Percentiles rank a stretch among this genome's conserved stretches.
Conservation (phyloP, 2,329 filamentous ascomycete genomes). For the Botryotinia convoluta region DNA sequence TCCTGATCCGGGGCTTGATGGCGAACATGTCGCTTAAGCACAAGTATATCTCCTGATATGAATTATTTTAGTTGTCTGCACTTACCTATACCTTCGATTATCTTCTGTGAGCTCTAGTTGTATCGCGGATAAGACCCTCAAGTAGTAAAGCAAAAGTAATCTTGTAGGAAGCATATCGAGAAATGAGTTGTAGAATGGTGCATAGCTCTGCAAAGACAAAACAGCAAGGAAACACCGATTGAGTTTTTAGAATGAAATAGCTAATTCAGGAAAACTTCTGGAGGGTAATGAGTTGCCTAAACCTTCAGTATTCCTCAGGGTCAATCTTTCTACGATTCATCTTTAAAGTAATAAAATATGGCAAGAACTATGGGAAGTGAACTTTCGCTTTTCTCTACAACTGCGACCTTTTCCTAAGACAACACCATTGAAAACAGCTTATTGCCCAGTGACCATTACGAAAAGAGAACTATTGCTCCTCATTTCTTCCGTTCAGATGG, state of each 20-base stretch:
- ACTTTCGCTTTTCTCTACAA: not conserved
- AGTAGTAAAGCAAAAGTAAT: not conserved
- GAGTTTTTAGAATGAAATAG: not conserved
- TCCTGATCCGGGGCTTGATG: not conserved
- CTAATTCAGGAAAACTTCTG: no score
- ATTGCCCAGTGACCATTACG: not conserved
- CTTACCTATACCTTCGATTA: not conserved
- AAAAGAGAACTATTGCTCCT: not conserved
- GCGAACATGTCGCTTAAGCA: not conserved
- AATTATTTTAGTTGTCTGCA: not conserved
- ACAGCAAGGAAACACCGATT: not conserved
- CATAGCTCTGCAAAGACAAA: not conserved
- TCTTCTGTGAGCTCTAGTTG: not conserved
- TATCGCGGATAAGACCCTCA: not conserved
- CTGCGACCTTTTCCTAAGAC: not conserved
- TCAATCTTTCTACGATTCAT: not conserved
- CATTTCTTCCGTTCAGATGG: not conserved
- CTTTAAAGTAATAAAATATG: not conserved
- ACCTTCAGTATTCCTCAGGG: not conserved
- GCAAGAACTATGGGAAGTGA: conserved; percentile 10
- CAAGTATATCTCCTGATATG: not conserved
- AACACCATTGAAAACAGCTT: not conserved
- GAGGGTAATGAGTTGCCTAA: not conserved
- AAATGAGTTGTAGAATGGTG: not conserved
- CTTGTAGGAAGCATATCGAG: not conserved